phyloP scores from a whole-genome alignment of 331 rosid genomes.

The Acacia pycnantha region DNA sequence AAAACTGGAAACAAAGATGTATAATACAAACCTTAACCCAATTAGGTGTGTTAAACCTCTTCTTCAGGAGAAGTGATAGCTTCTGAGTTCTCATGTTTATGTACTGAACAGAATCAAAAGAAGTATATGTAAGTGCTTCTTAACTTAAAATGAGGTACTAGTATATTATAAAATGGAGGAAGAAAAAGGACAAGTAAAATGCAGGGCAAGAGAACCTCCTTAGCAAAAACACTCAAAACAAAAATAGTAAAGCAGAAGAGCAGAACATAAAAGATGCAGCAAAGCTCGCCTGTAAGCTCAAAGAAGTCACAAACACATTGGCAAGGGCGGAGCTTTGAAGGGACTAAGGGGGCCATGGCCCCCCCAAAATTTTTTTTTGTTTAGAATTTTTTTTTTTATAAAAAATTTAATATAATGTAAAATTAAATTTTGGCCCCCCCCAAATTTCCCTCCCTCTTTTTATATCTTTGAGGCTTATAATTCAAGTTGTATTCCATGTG shows the following conservation, averaged over 20 bases:
- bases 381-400: too few relatives aligned
- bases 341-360: too few relatives aligned
- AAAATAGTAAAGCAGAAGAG: not conserved
- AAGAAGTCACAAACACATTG: not conserved
- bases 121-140: constrained; percentile 16
- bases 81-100: constrained; percentile 70
- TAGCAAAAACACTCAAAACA: not conserved
- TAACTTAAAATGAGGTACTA: not conserved
- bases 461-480: too few relatives aligned
- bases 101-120: constrained; percentile 51
- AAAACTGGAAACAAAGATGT: constrained; percentile 4
- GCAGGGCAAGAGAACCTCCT: not conserved
- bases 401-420: too few relatives aligned
- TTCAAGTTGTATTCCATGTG: too few relatives aligned
- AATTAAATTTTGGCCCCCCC: too few relatives aligned
- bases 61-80: constrained; percentile 72
- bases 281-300: not conserved
- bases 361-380: too few relatives aligned
- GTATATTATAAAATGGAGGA: not conserved
- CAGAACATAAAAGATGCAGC: not conserved
- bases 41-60: constrained; percentile 79
- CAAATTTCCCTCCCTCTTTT: too few relatives aligned
- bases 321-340: too few relatives aligned
- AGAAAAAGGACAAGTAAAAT: not conserved
- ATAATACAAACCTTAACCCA: constrained; percentile 80